Percentiles rank a stretch among this genome's conserved stretches.
phyloP scores from a whole-genome alignment of 768 basidiomycete species.

The Asterophora lycoperdoides region DNA sequence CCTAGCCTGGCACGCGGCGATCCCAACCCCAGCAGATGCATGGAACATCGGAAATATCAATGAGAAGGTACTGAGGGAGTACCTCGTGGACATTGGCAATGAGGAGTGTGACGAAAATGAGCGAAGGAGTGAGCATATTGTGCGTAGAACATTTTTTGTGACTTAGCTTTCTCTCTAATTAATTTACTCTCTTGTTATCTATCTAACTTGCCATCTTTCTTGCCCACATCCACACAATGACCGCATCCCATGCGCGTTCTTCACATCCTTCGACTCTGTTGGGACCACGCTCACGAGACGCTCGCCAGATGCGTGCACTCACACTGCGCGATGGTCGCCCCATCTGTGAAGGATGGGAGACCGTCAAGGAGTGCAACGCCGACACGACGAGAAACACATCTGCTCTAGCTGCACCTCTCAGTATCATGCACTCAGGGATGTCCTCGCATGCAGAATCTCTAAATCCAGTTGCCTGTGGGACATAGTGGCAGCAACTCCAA shows the following conservation, averaged over 20 bases:
- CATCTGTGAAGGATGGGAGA: slow-evolving; percentile 2
- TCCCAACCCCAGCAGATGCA: neutral
- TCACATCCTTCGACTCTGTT: too few relatives aligned
- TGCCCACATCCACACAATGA: neutral
- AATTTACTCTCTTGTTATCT: neutral
- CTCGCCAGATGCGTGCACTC: neutral
- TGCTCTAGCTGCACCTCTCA: neutral
- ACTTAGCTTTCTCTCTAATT: neutral
- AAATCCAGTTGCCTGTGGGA: neutral
- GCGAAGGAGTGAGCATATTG: neutral
- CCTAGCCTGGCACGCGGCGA: slow-evolving; percentile 8
- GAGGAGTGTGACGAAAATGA: neutral
- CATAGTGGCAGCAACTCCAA: neutral
- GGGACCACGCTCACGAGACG: too few relatives aligned
- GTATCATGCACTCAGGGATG: neutral
- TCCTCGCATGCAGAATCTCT: neutral
- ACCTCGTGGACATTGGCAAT: neutral
- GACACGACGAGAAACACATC: neutral
- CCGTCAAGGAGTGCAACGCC: neutral
- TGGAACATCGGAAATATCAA: slow-evolving; percentile 9
- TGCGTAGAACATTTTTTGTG: too few relatives aligned
- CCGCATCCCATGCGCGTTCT: too few relatives aligned
- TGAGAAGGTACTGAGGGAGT: neutral
- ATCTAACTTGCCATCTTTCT: too few relatives aligned
- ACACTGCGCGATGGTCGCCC: neutral